These are phyloP conservation scores for Pulveroboletus sp. DNA, from an alignment of 768 basidiomycete genomes.

Conservation along the genomic window DNA sequence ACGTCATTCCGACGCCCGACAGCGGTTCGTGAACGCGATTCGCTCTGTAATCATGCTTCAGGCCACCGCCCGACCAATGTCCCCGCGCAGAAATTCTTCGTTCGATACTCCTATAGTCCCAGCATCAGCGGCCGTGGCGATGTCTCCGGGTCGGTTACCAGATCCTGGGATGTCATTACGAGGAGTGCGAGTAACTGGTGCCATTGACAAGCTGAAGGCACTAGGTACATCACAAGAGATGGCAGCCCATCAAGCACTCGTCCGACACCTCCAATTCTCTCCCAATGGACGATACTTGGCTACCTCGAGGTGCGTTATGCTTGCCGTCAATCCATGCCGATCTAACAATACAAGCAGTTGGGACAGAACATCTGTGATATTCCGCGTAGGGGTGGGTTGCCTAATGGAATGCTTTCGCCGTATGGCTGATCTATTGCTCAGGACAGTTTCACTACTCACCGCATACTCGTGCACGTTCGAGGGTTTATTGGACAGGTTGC, in stretches of 20 bases:
- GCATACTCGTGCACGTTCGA: slow-evolving; percentile 48
- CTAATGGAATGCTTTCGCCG: slow-evolving; percentile 4
- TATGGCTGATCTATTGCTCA: slow-evolving; percentile 21
- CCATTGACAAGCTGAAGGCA: slow-evolving; percentile 41
- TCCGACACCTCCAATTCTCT: slow-evolving; percentile 54
- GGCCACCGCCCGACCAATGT: slow-evolving; percentile 29
- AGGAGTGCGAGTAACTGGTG: slow-evolving; percentile 37
- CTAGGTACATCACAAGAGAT: slow-evolving; percentile 42
- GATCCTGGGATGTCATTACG: slow-evolving; percentile 37
- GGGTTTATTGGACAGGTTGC: slow-evolving; percentile 57
- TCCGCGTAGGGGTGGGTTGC: slow-evolving; percentile 43
- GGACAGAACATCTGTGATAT: slow-evolving; percentile 51
- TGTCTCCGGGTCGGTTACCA: slow-evolving; percentile 30
- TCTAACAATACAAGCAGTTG: slow-evolving; percentile 33
- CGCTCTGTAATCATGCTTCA: slow-evolving; percentile 47
- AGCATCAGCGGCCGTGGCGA: slow-evolving; percentile 17
- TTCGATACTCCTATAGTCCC: slow-evolving; percentile 26
- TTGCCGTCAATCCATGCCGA: background rate
- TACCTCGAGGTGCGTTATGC: slow-evolving; percentile 44
- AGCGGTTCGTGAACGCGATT: slow-evolving; percentile 42
- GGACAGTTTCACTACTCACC: slow-evolving; percentile 44
- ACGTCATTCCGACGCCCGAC: slow-evolving; percentile 29
- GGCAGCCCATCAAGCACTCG: slow-evolving; percentile 47
- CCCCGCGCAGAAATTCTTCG: slow-evolving; percentile 31
- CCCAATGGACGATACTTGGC: slow-evolving; percentile 53